phyloP scores from a whole-genome alignment of 495 filamentous ascomycete species.

The Hyphodiscus hymeniophilus region DNA sequence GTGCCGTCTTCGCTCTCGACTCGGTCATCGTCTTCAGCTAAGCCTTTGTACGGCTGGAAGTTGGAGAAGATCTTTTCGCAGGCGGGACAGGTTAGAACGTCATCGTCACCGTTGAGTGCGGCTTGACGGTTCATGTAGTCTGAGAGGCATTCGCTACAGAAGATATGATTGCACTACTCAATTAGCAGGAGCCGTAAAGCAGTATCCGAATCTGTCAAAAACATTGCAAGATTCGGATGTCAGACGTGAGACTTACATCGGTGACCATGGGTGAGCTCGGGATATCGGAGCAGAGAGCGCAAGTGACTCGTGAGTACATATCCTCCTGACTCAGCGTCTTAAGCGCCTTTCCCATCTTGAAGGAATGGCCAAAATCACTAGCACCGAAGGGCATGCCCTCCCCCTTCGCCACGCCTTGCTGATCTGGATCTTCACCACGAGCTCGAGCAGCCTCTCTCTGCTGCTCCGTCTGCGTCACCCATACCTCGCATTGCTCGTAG shows the following conservation, averaged over 20 bases:
- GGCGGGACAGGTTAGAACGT: background rate
- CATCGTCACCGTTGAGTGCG: background rate
- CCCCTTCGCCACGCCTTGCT: background rate
- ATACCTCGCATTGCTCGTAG: conserved; percentile 17
- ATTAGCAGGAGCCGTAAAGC: conserved; percentile 8
- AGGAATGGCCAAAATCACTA: conserved; percentile 9
- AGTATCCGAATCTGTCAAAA: background rate
- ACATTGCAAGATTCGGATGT: background rate
- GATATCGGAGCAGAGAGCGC: conserved; percentile 14
- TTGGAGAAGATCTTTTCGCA: background rate
- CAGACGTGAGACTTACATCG: conserved; percentile 5
- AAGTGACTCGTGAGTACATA: conserved; percentile 7
- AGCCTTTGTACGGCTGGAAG: conserved; percentile 1
- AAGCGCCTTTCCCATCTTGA: conserved; percentile 16
- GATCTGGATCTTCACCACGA: background rate
- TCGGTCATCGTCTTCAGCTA: background rate
- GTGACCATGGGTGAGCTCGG: background rate
- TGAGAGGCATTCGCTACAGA: conserved; percentile 20
- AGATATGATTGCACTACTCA: conserved; percentile 26
- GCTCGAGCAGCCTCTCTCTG: background rate
- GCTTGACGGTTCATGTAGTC: background rate
- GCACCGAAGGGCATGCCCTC: conserved; percentile 12
- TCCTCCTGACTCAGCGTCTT: conserved; percentile 8
- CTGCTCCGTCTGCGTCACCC: conserved; percentile 8
- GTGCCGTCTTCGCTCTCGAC: background rate